phyloP scores from a whole-genome alignment of 2,329 filamentous ascomycete species.

The Cytospora piceae region DNA sequence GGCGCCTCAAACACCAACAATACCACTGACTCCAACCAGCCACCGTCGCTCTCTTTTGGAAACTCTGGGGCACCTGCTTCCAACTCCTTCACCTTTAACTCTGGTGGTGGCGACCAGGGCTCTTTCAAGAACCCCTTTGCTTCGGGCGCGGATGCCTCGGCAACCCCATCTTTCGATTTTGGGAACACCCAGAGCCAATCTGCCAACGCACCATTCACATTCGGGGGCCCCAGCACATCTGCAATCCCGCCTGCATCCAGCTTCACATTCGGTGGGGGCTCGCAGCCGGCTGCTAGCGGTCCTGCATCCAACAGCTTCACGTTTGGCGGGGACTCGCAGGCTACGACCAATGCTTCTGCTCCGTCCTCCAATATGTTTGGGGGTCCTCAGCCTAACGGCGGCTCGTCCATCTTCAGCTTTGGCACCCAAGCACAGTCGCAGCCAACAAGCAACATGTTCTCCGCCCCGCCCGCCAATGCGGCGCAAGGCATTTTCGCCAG shows the following conservation, averaged over 20 bases:
- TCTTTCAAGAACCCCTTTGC: conserved; percentile 47
- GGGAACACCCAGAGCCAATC: conserved; percentile 36
- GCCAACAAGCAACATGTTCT: conserved; percentile 35
- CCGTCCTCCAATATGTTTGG: conserved; percentile 25
- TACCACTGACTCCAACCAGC: conserved; percentile 22
- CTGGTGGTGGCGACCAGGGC: conserved; percentile 38
- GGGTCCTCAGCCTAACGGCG: conserved; percentile 33
- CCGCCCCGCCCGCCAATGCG: conserved; percentile 36
- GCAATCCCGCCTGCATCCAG: conserved; percentile 19
- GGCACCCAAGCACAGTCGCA: conserved; percentile 35
- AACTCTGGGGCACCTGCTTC: conserved; percentile 32
- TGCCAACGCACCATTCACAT: conserved; percentile 34
- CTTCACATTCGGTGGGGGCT: conserved; percentile 26
- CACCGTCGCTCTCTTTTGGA: conserved; percentile 32
- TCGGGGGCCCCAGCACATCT: conserved; percentile 25
- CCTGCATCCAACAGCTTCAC: conserved; percentile 26
- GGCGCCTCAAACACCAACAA: conserved; percentile 28
- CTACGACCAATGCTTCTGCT: conserved; percentile 16
- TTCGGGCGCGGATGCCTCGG: conserved; percentile 34
- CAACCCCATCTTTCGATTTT: conserved; percentile 45
- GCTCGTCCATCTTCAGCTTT: conserved; percentile 44
- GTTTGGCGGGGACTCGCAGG: conserved; percentile 24
- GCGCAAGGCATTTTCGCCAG: conserved; percentile 38
- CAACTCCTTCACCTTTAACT: conserved; percentile 47
- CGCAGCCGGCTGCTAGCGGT: conserved; percentile 14